Evolutionary conservation across 768 basidiomycete species (phyloP), one percentile per base, ranked within the genome.

Genomic region (Fistulinella prunicolor): DNA sequence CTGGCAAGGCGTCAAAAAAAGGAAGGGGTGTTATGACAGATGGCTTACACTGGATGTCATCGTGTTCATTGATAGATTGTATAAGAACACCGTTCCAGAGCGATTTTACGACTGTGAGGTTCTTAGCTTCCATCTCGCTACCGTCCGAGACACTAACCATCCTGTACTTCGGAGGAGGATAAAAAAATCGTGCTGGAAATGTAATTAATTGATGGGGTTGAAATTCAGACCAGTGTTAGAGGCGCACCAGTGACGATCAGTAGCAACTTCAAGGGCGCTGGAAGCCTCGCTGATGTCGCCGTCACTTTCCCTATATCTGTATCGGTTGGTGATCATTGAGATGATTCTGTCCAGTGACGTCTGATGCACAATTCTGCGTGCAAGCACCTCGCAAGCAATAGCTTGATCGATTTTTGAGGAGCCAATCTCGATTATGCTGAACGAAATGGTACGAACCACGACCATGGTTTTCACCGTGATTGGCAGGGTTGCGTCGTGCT

Each of bases 231-330:
- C n/a, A n/a, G n/a, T 17, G 9, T 14, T 32, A 38, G 40, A 47
- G 37, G 46, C 61, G 32, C 54, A 92, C 90, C 92, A 91, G 57
- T 92, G 82, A 45, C 89, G 81, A 65, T 97, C 94, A 51, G 95
- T 89, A n/a, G 94, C 93, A 65, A 85, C 71, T 64, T 97, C 94
- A 36, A 96, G 72, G 8, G 87, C 85, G 58, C 87, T 91, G 5
- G 81, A 73, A 56, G 83, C 77, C 36, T 83, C 85, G 50, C 87
- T 89, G 38, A 72, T 67, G 47, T 89, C 89, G 0, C 88, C 92
- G 60, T 95, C 89, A 29, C 73, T 61, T 61, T 90, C 83, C 34
- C 71, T 68, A 59, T 88, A 83, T 49, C 77, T 76, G 67, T 82
- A 93, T 4, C 94, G 79, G 2, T 80, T 84, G 12, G 86, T 84